Percentiles rank a stretch among this genome's conserved stretches.
Evolutionary conservation across 164 flowering plant species (phyloP).

Genomic region (Brasenia schreberi): DNA sequence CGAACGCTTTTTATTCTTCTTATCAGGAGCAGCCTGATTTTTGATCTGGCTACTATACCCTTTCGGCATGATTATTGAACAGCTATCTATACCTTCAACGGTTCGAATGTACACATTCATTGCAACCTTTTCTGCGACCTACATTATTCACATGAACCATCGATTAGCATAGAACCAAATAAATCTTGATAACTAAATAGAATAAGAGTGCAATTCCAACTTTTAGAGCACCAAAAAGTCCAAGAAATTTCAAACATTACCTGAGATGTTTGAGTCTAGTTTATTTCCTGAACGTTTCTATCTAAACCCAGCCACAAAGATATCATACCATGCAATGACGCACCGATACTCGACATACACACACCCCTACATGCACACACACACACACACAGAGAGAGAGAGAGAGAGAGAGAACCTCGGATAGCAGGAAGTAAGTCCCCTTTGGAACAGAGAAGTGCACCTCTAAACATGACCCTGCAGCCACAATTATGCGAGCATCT

Average conservation of each 20-base stretch:
- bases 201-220: not conserved
- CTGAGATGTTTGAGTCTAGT: not conserved
- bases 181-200: not conserved
- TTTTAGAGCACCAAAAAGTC: not conserved
- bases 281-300: too few species aligned
- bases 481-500: slow-evolving; percentile 2
- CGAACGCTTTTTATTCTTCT: not conserved
- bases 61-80: slow-evolving; percentile 8
- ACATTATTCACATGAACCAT: slow-evolving; percentile 5
- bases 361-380: not conserved
- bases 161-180: not conserved
- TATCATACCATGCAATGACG: too few species aligned
- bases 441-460: slow-evolving; percentile 47
- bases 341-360: not conserved
- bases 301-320: too few species aligned
- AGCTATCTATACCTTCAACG: slow-evolving; percentile 46
- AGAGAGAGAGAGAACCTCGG: slow-evolving; percentile 43
- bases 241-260: not conserved
- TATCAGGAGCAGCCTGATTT: not conserved
- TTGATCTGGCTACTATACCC: not conserved
- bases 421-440: slow-evolving; percentile 67
- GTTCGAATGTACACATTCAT: slow-evolving; percentile 54
- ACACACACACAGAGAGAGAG: not conserved
- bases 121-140: slow-evolving; percentile 77
- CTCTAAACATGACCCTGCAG: slow-evolving; percentile 33